Base-by-base conservation (phyloP, 129 eudicot genomes). In the Ambrosia trifida region DNA sequence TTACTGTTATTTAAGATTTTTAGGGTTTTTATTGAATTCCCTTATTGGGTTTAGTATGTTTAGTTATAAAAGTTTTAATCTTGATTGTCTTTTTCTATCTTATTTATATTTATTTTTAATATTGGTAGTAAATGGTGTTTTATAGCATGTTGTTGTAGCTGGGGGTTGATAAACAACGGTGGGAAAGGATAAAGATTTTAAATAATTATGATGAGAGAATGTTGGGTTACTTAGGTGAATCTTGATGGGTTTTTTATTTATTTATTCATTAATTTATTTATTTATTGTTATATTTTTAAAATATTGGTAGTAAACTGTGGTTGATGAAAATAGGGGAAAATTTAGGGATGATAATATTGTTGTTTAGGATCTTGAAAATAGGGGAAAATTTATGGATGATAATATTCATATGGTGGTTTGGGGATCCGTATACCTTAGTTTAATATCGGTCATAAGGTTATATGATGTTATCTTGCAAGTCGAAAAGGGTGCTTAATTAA, bases 11-110 rank as follows among this genome's bases (percentile, higher is more conserved):
- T 49, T 49, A 7, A 45, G 10, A 0, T 11, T 32, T 68, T 49
- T 49, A 49, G 72, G 72, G 46, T 14, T 68, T 68, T 67, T 54
- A 40, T 7, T 3, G 18, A 46, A 33, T 67, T 64, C 7, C 5
- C 28, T 46, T 5, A 11, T 33, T 6, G 11, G 51, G 7, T 66
- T 50, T 66, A 54, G 19, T 44, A 32, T 68, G 46, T 30, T 46
- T 38, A 67, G 60, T 49, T 20, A 8, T 10, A 46, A 20, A 24
- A 58, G 10, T 40, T 40, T 40, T 10, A 40, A 40, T 3, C 1
- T 57, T 44, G 44, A 58, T 40, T 10, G 7, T 6, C 24, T 0
- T 46, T 44, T 5, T 24, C 0, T 24, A 0, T 24, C 1, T 24
- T 24, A 24, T 24, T 24, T 24, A 24, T 24, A 0, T 0, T 24